Evolutionary conservation across 331 rosid species (phyloP).

Genomic region (Dryas integrifolia): DNA sequence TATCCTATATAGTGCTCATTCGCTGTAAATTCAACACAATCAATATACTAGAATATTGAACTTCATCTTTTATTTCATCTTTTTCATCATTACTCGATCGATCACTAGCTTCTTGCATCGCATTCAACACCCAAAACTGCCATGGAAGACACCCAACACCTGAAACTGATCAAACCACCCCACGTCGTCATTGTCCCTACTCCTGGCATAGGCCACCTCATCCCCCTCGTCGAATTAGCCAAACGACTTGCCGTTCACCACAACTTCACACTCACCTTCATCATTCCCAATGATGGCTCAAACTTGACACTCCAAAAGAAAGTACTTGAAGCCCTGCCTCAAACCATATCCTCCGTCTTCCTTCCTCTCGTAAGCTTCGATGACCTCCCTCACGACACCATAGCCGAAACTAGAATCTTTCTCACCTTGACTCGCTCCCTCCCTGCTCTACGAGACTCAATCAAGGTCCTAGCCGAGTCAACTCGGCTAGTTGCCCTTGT

Average conservation of each 20-base stretch:
- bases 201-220: conserved; percentile 21
- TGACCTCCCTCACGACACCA: neutral
- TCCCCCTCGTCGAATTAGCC: conserved; percentile 11
- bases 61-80: too few relatives aligned
- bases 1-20: too few relatives aligned
- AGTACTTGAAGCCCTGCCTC: conserved; percentile 1
- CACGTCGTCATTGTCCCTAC: conserved; percentile 19
- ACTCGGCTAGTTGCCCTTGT: conserved; percentile 23
- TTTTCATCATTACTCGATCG: too few relatives aligned
- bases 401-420: conserved; percentile 9
- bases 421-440: conserved; percentile 33
- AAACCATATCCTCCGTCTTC: neutral
- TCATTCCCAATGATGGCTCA: conserved; percentile 30
- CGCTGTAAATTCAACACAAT: too few relatives aligned
- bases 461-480: neutral
- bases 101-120: too few relatives aligned
- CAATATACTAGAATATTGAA: too few relatives aligned
- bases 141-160: neutral
- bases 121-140: too few relatives aligned
- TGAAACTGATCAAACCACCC: neutral
- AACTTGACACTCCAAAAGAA: conserved; percentile 17
- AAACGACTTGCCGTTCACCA: conserved; percentile 27
- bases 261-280: conserved; percentile 25
- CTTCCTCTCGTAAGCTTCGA: conserved; percentile 12
- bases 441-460: conserved; percentile 18